Evolutionary conservation across 2,329 filamentous ascomycete genomes (phyloP), one percentile per base, ranked within the genome.

Genomic region (Tolypocladium guangdongense): DNA sequence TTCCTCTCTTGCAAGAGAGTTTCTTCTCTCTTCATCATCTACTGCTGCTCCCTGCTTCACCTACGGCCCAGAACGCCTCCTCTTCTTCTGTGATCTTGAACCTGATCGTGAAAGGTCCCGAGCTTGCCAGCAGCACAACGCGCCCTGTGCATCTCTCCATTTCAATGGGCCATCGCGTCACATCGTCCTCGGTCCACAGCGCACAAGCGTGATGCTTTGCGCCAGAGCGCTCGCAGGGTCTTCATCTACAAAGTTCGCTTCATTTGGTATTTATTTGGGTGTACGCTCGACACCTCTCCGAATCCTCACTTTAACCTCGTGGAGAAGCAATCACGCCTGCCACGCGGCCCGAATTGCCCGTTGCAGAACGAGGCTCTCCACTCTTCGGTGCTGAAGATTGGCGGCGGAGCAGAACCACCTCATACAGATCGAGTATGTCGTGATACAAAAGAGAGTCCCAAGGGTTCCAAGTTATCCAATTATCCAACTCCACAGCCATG

Each of bases 281-380:
- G 74, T 76, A 74, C 74, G 75, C 82, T 86, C 82, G 75, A 85
- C 82, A 80, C 80, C 71, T 72, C 71, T 72, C 75, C 75, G 67
- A 61, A 78, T 73, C 75, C 76, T 82, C 75, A 82, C 82, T 86
- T 86, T 83, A 86, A 86, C 82, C 82, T 85, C 81, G 76, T 83
- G 79, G 78, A 71, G 70, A 71, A 71, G 69, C 70, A 68, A 66
- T 72, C 70, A 67, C 69, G 65, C 63, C 65, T 59, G 56, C 55
- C 48, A 53, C 53, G 48, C 52, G 51, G 53, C 56, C 58, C 57
- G 59, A 54, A 45, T 51, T 58, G 58, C 56, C 58, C 53, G 43
- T 53, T 54, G 55, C 53, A 51, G 59, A 57, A 64, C 63, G 67
- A 64, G 69, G 67, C 70, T 67, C 71, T 72, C 80, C 79, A 83